Evolutionary conservation across 495 filamentous ascomycete species (phyloP), one percentile per base, ranked within the genome.

Genomic region (Aspergillus funiculosus): DNA sequence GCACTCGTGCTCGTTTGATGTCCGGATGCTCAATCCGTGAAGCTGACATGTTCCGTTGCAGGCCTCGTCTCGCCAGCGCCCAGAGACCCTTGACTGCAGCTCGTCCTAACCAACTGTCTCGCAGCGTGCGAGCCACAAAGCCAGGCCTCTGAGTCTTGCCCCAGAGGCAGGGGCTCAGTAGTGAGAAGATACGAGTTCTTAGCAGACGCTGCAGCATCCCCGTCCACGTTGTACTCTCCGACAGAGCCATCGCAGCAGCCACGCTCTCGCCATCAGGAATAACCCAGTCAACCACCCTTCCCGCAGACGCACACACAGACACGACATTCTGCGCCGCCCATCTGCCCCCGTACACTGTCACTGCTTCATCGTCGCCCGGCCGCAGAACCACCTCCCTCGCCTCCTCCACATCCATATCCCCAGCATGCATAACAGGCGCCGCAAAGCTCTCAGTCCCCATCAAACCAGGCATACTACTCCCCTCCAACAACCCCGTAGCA

Each of bases 291-390:
- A 94, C 83, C 26, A 77, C 65, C 38, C 82, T 67, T 1, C 83
- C 86, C 0, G 71, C 66, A 0, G 74, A 71, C 1, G 78, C 82
- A 53, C 79, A 83, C 3, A 73, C 69, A 51, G 88, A 89, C 0
- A 79, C 86, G 1, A 78, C 78, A 68, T 94, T 87, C 71, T 77
- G 88, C 0, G 76, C 84, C 2, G 81, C 85, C 60, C 92, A 94
- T 1, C 75, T 79, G 3, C 77, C 81, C 7, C 87, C 85, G 40
- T 87, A 73, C 1, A 94, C 73, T 0, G 77, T 74, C 1, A 87
- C 51, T 28, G 50, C 46, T 59, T 73, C 20, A 6, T 26, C 21
- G 39, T 39, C 56, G 35, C 32, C 52, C 7, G 47, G 60, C 43
- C 0, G 25, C 5, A 11, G n/a, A 4, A 15, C 34, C 10, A 10